Evolutionary conservation across 106 monocot species (phyloP), one percentile per base, ranked within the genome.

Genomic region (Dendrobium chrysotoxum): DNA sequence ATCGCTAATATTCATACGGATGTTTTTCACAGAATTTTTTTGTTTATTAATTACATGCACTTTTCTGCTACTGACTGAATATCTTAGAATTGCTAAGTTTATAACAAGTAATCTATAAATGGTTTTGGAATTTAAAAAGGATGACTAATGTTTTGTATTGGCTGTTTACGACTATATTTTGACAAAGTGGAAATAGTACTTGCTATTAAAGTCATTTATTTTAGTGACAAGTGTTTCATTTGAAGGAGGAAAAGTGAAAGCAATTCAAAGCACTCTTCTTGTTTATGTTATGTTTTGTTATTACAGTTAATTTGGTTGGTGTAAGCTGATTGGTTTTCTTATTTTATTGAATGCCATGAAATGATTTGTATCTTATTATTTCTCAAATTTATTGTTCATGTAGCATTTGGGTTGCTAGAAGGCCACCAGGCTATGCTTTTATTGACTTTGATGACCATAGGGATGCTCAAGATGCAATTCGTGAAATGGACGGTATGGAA

Each of bases 371-470:
- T 74, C 74, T 74, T 21, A 74, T 20, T 38, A 2, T 72, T 72
- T 72, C 57, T 25, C 5, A 40, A 10, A 74, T 41, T 6, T 74
- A 15, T 71, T 3, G 66, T 77, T 80, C 66, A 58, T 86, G 82
- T 83, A 92, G 92, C 82, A 87, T 92, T 45, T 92, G 92, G 92
- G 92, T 92, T 74, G 92, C 92, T 40, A 87, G 92, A 81, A 89
- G 86, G 65, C 92, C 92, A 80, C 92, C 92, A 17, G 92, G 92
- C 46, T 92, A 88, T 87, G 92, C 92, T 72, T 92, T 92, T 81
- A 86, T 92, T 53, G 89, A 92, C 40, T 92, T 92, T 79, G 89
- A 92, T 86, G 92, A 92, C 39, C 73, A 78, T 9, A 84, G 92
- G 46, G 92, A 92, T 86, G 92, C 92, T 72, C 79, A 88, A 77